These are phyloP conservation scores for Candida sp. DNA, from an alignment of 1,139 yeast genomes.

Conservation along the genomic window DNA sequence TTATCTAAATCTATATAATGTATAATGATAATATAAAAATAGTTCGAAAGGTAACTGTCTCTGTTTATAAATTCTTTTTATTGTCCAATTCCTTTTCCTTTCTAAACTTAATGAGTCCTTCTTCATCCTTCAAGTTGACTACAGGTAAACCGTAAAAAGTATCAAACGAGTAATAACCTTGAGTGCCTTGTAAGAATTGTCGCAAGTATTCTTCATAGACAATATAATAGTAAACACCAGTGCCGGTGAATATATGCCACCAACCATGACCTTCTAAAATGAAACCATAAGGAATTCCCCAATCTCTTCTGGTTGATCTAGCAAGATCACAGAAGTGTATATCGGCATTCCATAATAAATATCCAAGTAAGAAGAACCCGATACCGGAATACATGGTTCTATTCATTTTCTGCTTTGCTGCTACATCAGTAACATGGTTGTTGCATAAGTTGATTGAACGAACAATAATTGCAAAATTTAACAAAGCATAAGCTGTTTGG, in stretches of 20 bases:
- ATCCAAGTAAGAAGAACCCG: conserved; percentile 67
- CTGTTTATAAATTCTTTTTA: conserved; percentile 6
- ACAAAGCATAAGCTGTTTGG: conserved; percentile 69
- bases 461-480: conserved; percentile 60
- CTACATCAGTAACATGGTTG: conserved; percentile 46
- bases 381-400: conserved; percentile 59
- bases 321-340: conserved; percentile 73
- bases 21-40: too few species aligned
- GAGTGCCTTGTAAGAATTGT: conserved; percentile 51
- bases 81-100: conserved; percentile 16
- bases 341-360: conserved; percentile 81
- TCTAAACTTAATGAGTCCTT: conserved; percentile 23
- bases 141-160: conserved; percentile 45
- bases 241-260: conserved; percentile 94
- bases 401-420: conserved; percentile 46
- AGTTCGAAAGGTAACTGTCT: too few species aligned
- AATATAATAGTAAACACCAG: conserved; percentile 55
- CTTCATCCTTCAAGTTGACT: conserved; percentile 26
- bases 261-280: conserved; percentile 93
- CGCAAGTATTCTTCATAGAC: conserved; percentile 76
- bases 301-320: conserved; percentile 56
- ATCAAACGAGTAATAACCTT: conserved; percentile 47
- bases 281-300: conserved; percentile 87
- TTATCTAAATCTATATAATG: neutral
- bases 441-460: conserved; percentile 52